phyloP scores from a whole-genome alignment of 495 filamentous ascomycete genomes.

The Daldinia grandis region DNA sequence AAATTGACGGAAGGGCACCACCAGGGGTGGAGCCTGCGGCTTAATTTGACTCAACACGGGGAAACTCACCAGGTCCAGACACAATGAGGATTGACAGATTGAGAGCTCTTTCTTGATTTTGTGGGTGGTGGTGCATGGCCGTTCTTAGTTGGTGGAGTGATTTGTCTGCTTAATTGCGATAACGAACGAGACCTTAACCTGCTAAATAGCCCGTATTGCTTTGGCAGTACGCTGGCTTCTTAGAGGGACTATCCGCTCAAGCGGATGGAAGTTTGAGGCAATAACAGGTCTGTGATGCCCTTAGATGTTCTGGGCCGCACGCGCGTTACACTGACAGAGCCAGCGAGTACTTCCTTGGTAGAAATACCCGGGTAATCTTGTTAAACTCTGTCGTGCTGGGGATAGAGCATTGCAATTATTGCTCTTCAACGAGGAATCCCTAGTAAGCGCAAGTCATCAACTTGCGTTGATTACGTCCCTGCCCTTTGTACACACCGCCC shows the following conservation, averaged over 20 bases:
- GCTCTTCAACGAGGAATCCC: conserved; percentile 81
- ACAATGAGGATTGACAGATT: conserved; percentile 15
- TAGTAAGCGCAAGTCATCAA: conserved; percentile 79
- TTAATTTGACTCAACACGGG: conserved; percentile 7
- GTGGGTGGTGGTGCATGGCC: conserved; percentile 13
- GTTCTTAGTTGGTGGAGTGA: conserved; percentile 14
- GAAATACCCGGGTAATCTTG: conserved; percentile 78
- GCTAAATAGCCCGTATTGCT: conserved; percentile 13
- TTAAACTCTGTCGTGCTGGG: conserved; percentile 80
- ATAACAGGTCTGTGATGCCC: conserved; percentile 14
- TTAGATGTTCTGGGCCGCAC: conserved; percentile 14
- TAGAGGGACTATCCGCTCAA: conserved; percentile 14
- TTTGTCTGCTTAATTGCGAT: conserved; percentile 15
- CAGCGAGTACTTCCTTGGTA: conserved; percentile 75
- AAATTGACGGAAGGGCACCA: conserved; percentile 74
- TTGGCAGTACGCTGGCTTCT: conserved; percentile 12
- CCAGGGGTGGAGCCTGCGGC: conserved; percentile 45
- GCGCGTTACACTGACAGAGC: conserved; percentile 70
- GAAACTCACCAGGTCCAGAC: conserved; percentile 9
- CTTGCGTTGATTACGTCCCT: conserved; percentile 79
- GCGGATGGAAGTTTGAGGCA: conserved; percentile 14
- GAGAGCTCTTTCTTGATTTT: conserved; percentile 15
- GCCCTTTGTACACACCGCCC: conserved; percentile 78
- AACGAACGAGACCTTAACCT: conserved; percentile 14
- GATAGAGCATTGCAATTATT: conserved; percentile 84